Conservation (phyloP, 2,329 filamentous ascomycete species). For the Anthostomella pinea region DNA sequence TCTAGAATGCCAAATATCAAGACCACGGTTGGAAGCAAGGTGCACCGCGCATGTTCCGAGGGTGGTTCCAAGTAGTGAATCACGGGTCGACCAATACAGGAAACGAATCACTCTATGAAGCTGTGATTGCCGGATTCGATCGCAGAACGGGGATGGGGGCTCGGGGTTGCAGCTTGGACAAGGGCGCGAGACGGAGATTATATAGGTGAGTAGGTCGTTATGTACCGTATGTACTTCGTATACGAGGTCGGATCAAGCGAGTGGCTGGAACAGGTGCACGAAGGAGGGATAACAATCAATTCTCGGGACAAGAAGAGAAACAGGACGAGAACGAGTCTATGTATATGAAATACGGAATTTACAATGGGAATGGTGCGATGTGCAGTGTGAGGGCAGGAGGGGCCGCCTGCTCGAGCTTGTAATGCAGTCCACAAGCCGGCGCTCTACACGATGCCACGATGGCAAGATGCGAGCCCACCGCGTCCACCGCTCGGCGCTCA, state of each 20-base stretch:
- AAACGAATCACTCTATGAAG: conserved; percentile 24
- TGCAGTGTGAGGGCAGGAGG: too few relatives aligned
- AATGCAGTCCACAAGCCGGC: conserved; percentile 1
- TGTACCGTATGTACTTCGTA: conserved; percentile 10
- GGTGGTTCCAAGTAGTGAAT: conserved; percentile 3
- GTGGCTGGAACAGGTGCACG: conserved; percentile 13
- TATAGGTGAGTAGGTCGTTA: conserved; percentile 8
- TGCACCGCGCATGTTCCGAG: conserved; percentile 27
- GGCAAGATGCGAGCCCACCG: too few relatives aligned
- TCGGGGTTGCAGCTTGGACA: conserved; percentile 6
- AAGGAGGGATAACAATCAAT: conserved; percentile 19
- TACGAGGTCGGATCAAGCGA: conserved; percentile 15
- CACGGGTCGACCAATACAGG: conserved; percentile 14
- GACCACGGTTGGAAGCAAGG: conserved; percentile 12
- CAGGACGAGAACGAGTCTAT: too few relatives aligned
- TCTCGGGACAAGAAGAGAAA: conserved; percentile 19
- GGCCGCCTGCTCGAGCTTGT: conserved; percentile 6
- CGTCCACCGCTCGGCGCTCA: too few relatives aligned
- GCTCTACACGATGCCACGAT: conserved; percentile 2
- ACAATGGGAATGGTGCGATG: conserved; percentile 14
- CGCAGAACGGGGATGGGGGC: not conserved
- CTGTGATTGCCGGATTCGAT: conserved; percentile 6
- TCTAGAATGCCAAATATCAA: conserved; percentile 25
- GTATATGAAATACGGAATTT: too few relatives aligned
- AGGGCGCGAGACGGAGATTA: conserved; percentile 6